phyloP scores from a whole-genome alignment of 176 grass and related monocot genomes.

The bread wheat (Triticum aestivum) region IWGSC_CS_RefSeq_v2.1 NC_057799.1:651442624-651443123 shows the following conservation, averaged over 20 bases:
- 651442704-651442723: background rate
- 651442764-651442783: background rate
- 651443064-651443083: no score
- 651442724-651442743: background rate
- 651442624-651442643: background rate
- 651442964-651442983: background rate
- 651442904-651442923: no score
- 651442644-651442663: background rate
- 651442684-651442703: slow-evolving; percentile 16
- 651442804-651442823: background rate
- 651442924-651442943: background rate
- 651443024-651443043: no score
- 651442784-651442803: background rate
- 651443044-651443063: no score
- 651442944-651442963: background rate
- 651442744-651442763: background rate
- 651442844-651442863: no score
- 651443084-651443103: no score
- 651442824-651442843: background rate
- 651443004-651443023: background rate
- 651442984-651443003: background rate
- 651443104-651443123: no score
- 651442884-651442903: no score
- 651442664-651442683: slow-evolving; percentile 20
- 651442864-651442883: no score